Evolutionary conservation across 1,284 basidiomycete species (phyloP).

Genomic region (Ganoderma lucidum): DNA sequence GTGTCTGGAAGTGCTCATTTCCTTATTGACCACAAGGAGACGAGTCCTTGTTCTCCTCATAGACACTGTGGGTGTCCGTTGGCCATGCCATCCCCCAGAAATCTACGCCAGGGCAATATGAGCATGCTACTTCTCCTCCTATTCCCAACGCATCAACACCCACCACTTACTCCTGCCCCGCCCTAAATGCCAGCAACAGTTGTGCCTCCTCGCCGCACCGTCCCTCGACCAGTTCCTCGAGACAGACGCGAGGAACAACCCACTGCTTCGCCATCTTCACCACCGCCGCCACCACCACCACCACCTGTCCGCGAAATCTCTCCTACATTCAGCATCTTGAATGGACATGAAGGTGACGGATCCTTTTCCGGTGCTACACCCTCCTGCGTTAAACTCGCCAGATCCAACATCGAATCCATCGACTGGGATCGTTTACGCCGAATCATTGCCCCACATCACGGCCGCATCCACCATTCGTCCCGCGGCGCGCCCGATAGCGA

Average conservation of each 20-base stretch:
- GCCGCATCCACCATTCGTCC: background rate
- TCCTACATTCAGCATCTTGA: constrained; percentile 8
- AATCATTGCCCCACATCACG: background rate
- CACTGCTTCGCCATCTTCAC: background rate
- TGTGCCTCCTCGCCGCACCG: constrained; percentile 4
- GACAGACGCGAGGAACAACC: background rate
- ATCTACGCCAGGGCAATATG: background rate
- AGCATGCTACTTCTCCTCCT: background rate
- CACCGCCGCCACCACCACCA: background rate
- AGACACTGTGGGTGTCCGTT: constrained; percentile 15
- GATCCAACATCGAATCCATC: background rate
- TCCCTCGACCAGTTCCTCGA: constrained; percentile 1
- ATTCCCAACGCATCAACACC: background rate
- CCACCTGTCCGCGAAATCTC: constrained; percentile 2
- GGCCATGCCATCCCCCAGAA: constrained; percentile 12
- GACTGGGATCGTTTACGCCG: constrained; percentile 1
- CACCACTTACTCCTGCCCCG: background rate
- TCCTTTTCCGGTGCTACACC: constrained; percentile 4
- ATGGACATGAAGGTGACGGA: constrained; percentile 8
- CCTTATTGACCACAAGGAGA: constrained; percentile 17
- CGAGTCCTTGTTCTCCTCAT: constrained; percentile 13
- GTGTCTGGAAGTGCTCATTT: constrained; percentile 8
- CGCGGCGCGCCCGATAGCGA: background rate
- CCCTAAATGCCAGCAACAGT: constrained; percentile 10
- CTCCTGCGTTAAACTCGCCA: constrained; percentile 1